A percentile compares a stretch with the other conserved stretches of the same genome.
phyloP scores from a whole-genome alignment of 2,329 filamentous ascomycete species.

The Hymenoscyphus repandus region DNA sequence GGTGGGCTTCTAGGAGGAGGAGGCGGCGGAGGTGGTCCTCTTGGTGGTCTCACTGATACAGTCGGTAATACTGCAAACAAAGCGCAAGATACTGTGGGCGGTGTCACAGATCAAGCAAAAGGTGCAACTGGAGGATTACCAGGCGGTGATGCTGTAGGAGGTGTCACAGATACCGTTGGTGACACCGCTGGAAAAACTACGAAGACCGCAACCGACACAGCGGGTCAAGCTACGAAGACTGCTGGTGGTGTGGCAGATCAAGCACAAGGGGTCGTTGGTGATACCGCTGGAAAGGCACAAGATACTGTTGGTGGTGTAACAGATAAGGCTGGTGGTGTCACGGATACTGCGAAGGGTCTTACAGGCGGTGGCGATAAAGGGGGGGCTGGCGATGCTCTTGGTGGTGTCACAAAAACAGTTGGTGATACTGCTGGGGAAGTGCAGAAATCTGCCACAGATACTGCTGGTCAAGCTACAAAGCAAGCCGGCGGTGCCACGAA shows the following conservation, averaged over 20 bases:
- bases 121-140: neutral
- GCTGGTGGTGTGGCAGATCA: neutral
- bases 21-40: neutral
- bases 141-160: neutral
- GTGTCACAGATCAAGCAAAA: conserved; percentile 9
- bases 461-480: neutral
- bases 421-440: neutral
- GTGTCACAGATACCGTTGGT: neutral
- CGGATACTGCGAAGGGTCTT: neutral
- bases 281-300: neutral
- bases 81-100: conserved; percentile 7
- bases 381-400: neutral
- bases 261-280: neutral
- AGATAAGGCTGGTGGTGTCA: neutral
- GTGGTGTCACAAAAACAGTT: neutral
- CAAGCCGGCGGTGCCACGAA: neutral
- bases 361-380: neutral
- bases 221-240: neutral
- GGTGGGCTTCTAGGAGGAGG: neutral
- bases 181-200: neutral
- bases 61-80: conserved; percentile 1
- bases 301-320: neutral
- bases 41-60: conserved; percentile 3
- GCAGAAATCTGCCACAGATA: neutral
- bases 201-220: neutral